Percentiles rank a stretch among this genome's conserved stretches.
These are phyloP conservation scores for Monosporozyma siamensis DNA, from an alignment of 805 yeast genomes.

Conservation along the genomic window DNA sequence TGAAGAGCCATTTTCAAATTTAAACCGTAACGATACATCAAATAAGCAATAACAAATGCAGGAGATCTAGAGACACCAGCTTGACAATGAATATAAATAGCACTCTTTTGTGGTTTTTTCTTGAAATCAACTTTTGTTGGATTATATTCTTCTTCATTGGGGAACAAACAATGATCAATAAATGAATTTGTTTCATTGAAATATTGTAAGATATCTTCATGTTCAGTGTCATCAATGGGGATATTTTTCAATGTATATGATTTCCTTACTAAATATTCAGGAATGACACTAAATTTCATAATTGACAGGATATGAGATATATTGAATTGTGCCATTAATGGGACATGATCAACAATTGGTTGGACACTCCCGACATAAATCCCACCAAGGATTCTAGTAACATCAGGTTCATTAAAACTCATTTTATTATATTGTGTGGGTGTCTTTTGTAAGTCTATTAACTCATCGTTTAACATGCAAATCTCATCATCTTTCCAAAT, in stretches of 20 bases:
- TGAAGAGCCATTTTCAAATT: conserved; percentile 53
- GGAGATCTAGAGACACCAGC: conserved; percentile 92
- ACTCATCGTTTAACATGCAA: no score
- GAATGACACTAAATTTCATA: conserved; percentile 54
- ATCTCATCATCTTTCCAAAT: no score
- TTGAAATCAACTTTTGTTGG: conserved; percentile 25
- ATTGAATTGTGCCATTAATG: conserved; percentile 41
- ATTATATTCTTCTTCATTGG: conserved; percentile 29
- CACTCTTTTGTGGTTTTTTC: conserved; percentile 34
- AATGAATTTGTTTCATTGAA: conserved; percentile 56
- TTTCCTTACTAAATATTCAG: conserved; percentile 33
- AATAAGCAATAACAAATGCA: conserved; percentile 76
- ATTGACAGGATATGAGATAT: conserved; percentile 70
- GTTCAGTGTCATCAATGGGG: conserved; percentile 62
- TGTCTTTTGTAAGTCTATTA: no score
- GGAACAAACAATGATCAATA: conserved; percentile 54
- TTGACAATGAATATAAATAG: conserved; percentile 64
- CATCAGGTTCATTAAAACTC: conserved; percentile 11
- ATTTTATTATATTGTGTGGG: no score
- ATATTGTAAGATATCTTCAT: conserved; percentile 53
- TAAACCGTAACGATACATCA: conserved; percentile 68
- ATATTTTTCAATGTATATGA: conserved; percentile 50
- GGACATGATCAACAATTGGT: conserved; percentile 47
- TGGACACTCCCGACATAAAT: conserved; percentile 66
- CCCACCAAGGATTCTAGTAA: conserved; percentile 62